Conservation (phyloP, 2,329 filamentous ascomycete species). For the Aspergillus spinulosporus region DNA sequence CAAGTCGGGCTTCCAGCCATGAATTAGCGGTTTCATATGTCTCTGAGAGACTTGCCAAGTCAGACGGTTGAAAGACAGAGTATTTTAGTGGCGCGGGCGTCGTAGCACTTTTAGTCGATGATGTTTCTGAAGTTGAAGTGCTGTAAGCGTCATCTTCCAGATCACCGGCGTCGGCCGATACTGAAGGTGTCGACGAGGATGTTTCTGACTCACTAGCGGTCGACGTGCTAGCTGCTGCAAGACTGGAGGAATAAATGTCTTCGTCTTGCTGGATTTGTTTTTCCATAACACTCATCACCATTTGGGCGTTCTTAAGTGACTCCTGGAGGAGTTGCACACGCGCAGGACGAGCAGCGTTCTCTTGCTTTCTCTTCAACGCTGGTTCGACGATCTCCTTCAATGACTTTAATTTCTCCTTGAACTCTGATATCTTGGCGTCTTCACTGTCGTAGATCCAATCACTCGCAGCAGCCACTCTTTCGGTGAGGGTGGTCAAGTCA, state of each 20-base stretch:
- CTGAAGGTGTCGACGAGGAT: slow-evolving; percentile 44
- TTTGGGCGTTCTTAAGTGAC: slow-evolving; percentile 68
- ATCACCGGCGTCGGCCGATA: slow-evolving; percentile 58
- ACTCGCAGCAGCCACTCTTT: slow-evolving; percentile 67
- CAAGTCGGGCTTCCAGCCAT: slow-evolving; percentile 75
- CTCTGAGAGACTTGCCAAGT: slow-evolving; percentile 66
- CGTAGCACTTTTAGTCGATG: slow-evolving; percentile 36
- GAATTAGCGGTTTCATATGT: slow-evolving; percentile 63
- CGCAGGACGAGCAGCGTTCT: slow-evolving; percentile 69
- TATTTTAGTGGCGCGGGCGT: slow-evolving; percentile 54
- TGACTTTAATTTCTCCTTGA: slow-evolving; percentile 73
- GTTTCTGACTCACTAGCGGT: slow-evolving; percentile 33
- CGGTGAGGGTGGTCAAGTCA: slow-evolving; percentile 66
- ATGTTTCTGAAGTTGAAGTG: slow-evolving; percentile 38
- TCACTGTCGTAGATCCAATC: slow-evolving; percentile 92
- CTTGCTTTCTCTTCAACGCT: slow-evolving; percentile 71
- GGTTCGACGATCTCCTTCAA: slow-evolving; percentile 77
- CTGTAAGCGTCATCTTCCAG: slow-evolving; percentile 69
- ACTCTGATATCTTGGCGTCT: slow-evolving; percentile 70
- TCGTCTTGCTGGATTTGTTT: slow-evolving; percentile 72
- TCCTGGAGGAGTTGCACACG: slow-evolving; percentile 67
- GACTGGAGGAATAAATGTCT: slow-evolving; percentile 58
- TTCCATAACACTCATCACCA: slow-evolving; percentile 69
- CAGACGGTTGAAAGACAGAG: slow-evolving; percentile 69
- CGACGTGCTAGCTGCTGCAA: slow-evolving; percentile 49